Evolutionary conservation across 805 yeast genomes (phyloP), one percentile per base, ranked within the genome.

Genomic region (Yamadazyma ubonensis): DNA sequence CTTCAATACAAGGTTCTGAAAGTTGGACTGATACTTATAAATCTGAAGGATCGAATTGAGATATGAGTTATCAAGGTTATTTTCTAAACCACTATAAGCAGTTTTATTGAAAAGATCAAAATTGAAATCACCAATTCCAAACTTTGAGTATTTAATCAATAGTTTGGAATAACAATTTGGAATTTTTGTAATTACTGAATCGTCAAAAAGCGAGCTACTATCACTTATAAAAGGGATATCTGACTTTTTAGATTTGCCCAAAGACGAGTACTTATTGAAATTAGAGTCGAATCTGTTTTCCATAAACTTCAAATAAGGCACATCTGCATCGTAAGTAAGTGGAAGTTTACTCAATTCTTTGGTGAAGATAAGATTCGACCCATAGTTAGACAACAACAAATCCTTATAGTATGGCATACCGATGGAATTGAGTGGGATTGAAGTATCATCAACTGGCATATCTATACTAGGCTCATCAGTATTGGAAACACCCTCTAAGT

Each of bases 51-150:
- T 60, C 0, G 96, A 71, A 58, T 93, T 93, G 25, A 64, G 54
- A 43, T 84, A 78, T 0, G 93, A 75, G 51, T 86, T 86, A 38
- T 83, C 86, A 8, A 84, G 73, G 54, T 89, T 93, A 7, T 89
- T 83, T 58, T 93, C 98, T n/a, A 91, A 68, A 0, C 98, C 97
- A 2, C 97, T 78, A 36, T 48, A 57, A 1, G 54, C 45, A 0
- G 97, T 85, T 28, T 71, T 70, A 56, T 91, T 91, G 67, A 84
- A 91, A 52, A 81, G 83, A 39, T 77, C 81, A 57, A 93, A 91
- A 63, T 91, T 96, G 63, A 93, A 93, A 59, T 89, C 96, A 50
- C 84, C 88, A 21, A 93, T 89, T 19, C 99, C 99, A 60, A 88
- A 91, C 52, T 78, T 82, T 41, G 95, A 85, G 59, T 90, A 91